Evolutionary conservation across 495 filamentous ascomycete genomes (phyloP).

Genomic region (Neurospora pannonica): DNA sequence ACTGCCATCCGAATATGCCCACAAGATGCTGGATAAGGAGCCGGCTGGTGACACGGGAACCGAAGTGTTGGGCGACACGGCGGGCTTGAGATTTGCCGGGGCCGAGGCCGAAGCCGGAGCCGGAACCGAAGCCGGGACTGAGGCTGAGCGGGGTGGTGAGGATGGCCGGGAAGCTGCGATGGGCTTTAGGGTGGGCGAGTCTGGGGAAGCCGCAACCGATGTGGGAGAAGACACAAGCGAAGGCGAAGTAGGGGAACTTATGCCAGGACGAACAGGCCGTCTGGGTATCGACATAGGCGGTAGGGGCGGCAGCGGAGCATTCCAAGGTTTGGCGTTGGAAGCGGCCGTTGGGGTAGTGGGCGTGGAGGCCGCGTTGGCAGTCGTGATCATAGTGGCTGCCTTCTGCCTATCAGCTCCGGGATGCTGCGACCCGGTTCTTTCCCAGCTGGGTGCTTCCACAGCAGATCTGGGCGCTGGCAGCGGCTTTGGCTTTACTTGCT

Average conservation of each 20-base stretch:
- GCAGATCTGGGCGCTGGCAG: background rate
- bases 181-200: background rate
- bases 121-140: background rate
- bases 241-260: background rate
- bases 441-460: background rate
- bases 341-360: slow-evolving; percentile 14
- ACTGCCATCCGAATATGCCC: slow-evolving; percentile 35
- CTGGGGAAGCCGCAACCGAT: background rate
- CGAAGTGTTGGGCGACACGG: background rate
- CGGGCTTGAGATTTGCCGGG: slow-evolving; percentile 4
- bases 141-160: background rate
- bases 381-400: background rate
- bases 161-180: background rate
- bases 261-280: slow-evolving; percentile 19
- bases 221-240: background rate
- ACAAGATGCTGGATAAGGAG: slow-evolving; percentile 38
- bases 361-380: slow-evolving; percentile 8
- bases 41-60: slow-evolving; percentile 14
- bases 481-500: background rate
- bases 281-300: slow-evolving; percentile 20
- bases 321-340: slow-evolving; percentile 7
- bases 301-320: slow-evolving; percentile 22
- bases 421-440: background rate
- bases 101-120: background rate
- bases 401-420: background rate